phyloP scores from a whole-genome alignment of 148 eudicot species.

The Mesembryanthemum crystallinum region DNA sequence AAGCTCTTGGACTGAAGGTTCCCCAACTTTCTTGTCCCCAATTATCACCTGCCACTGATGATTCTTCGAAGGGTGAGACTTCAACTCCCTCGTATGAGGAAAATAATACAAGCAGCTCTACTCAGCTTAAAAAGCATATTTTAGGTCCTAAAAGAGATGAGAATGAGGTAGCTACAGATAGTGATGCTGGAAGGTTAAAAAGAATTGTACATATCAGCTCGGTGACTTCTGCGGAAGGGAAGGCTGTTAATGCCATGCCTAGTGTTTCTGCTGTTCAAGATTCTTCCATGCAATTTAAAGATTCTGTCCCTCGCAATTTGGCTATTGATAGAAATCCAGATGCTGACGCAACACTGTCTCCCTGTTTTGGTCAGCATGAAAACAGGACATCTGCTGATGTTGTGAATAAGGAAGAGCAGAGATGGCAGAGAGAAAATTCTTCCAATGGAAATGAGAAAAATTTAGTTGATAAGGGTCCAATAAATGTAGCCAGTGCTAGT shows the following conservation, averaged over 20 bases:
- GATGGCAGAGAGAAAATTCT: conserved; percentile 25
- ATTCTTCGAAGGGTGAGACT: conserved; percentile 33
- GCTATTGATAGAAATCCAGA: conserved; percentile 17
- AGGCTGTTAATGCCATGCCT: conserved; percentile 25
- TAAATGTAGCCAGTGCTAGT: conserved; percentile 51
- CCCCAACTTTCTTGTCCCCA: conserved; percentile 61
- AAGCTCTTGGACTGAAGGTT: conserved; percentile 85
- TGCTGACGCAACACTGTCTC: conserved; percentile 14
- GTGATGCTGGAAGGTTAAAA: conserved; percentile 33
- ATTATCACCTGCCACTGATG: conserved; percentile 32
- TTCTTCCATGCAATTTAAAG: conserved; percentile 22
- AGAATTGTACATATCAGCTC: conserved; percentile 28
- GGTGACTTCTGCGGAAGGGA: conserved; percentile 31
- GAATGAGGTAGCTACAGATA: conserved; percentile 24
- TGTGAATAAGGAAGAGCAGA: conserved; percentile 22
- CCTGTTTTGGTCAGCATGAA: conserved; percentile 23
- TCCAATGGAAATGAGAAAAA: conserved; percentile 26
- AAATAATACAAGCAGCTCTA: conserved; percentile 40
- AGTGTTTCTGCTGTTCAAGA: conserved; percentile 19
- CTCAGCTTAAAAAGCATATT: conserved; percentile 30
- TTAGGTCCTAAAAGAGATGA: conserved; percentile 17
- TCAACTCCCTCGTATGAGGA: conserved; percentile 48
- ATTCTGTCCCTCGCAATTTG: conserved; percentile 13
- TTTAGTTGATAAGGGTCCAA: conserved; percentile 57
- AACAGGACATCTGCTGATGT: conserved; percentile 19